These are phyloP conservation scores for Grifola frondosa DNA, from an alignment of 1,284 basidiomycete genomes.

Conservation along the genomic window DNA sequence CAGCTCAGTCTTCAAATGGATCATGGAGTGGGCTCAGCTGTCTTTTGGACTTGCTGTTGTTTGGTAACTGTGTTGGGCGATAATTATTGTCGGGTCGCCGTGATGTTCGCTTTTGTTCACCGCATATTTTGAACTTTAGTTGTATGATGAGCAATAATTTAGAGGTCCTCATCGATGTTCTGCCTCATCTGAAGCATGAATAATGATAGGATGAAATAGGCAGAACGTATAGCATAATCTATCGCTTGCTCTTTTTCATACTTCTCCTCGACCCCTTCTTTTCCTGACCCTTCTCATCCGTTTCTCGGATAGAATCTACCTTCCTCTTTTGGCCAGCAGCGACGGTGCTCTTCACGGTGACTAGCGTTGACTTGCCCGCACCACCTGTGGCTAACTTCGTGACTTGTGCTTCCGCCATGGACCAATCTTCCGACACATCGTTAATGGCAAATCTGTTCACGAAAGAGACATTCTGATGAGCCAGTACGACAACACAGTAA, in stretches of 20 bases:
- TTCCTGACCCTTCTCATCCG: constrained; percentile 38
- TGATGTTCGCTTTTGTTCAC: no score
- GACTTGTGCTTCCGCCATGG: constrained; percentile 71
- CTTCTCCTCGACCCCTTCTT: constrained; percentile 57
- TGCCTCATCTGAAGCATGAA: no score
- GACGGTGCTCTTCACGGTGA: constrained; percentile 69
- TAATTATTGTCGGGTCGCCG: no score
- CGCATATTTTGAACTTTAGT: no score
- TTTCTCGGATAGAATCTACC: constrained; percentile 40
- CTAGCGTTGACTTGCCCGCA: constrained; percentile 60
- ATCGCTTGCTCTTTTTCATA: constrained; percentile 58
- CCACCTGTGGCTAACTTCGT: constrained; percentile 41
- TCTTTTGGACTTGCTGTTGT: no score
- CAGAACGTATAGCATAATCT: no score
- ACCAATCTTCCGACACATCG: constrained; percentile 70
- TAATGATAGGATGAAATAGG: no score
- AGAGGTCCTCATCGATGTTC: no score
- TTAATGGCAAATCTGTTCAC: constrained; percentile 75
- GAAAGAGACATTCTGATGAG: constrained; percentile 24
- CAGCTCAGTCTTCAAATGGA: constrained; percentile 16
- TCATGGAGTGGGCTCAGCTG: no score
- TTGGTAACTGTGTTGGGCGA: no score
- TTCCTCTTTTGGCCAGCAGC: constrained; percentile 62
- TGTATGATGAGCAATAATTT: no score
- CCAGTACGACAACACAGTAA: constrained; percentile 1